These are phyloP conservation scores for Ustilago tritici DNA, from an alignment of 1,284 basidiomycete genomes.

Conservation along the genomic window DNA sequence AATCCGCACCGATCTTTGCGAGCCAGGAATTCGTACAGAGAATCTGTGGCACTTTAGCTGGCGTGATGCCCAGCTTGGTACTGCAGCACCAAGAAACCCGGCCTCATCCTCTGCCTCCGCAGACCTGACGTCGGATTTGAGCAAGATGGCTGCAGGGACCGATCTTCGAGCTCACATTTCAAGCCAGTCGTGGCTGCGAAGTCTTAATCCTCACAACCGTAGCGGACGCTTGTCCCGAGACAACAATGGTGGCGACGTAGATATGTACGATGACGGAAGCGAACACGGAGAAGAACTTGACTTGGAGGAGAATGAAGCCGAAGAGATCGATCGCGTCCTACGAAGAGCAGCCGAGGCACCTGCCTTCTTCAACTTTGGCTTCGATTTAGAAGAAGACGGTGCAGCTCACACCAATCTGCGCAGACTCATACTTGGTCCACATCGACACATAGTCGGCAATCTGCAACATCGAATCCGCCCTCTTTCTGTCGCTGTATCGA, in stretches of 20 bases:
- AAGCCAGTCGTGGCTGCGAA: constrained; percentile 37
- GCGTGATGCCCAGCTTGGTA: constrained; percentile 21
- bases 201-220: constrained; percentile 12
- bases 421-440: constrained; percentile 11
- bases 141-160: not conserved
- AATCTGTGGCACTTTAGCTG: constrained; percentile 47
- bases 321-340: constrained; percentile 27
- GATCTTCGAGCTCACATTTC: constrained; percentile 27
- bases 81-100: not conserved
- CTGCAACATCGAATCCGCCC: constrained; percentile 7
- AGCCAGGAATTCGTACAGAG: constrained; percentile 45
- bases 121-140: not conserved
- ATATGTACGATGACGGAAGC: constrained; percentile 6
- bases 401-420: constrained; percentile 9
- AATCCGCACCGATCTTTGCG: constrained; percentile 42
- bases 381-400: constrained; percentile 33
- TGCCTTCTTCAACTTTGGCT: constrained; percentile 35
- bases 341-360: constrained; percentile 21
- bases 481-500: constrained; percentile 8
- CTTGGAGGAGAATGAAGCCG: constrained; percentile 23
- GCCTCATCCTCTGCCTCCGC: not conserved
- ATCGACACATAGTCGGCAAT: constrained; percentile 6
- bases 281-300: not conserved
- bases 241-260: not conserved
- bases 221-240: not conserved